These are phyloP conservation scores for Amanita fuliginea DNA, from an alignment of 768 basidiomycete species.

Conservation along the genomic window DNA sequence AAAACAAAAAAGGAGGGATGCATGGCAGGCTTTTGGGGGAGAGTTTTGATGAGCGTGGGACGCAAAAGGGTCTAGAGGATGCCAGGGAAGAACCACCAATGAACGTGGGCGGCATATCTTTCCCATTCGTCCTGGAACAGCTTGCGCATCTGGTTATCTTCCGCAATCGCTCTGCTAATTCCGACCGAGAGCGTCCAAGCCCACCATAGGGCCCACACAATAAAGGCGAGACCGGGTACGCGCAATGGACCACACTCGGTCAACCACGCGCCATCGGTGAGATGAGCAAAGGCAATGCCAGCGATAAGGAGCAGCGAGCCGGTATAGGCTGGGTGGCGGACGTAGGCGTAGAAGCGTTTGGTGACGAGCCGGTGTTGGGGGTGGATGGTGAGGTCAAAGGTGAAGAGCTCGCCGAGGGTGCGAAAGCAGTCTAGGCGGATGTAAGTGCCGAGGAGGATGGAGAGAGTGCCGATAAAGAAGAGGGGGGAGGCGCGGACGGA, in stretches of 20 bases:
- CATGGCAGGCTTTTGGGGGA: too few relatives aligned
- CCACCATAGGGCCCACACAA: slow-evolving; percentile 35
- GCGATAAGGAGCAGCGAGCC: slow-evolving; percentile 39
- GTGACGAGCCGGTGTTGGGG: slow-evolving; percentile 42
- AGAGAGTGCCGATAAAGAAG: slow-evolving; percentile 34
- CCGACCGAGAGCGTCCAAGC: slow-evolving; percentile 36
- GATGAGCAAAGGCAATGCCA: slow-evolving; percentile 33
- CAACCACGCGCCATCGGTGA: slow-evolving; percentile 36
- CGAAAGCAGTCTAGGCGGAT: slow-evolving; percentile 44
- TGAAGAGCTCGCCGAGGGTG: slow-evolving; percentile 43
- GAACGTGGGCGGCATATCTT: slow-evolving; percentile 30
- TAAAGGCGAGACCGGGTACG: slow-evolving; percentile 12
- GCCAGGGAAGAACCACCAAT: slow-evolving; percentile 40
- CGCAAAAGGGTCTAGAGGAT: slow-evolving; percentile 22
- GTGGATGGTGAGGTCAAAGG: slow-evolving; percentile 46
- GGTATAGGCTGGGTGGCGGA: slow-evolving; percentile 46
- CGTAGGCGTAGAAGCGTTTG: slow-evolving; percentile 35
- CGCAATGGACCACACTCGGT: slow-evolving; percentile 30
- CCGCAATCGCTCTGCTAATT: slow-evolving; percentile 36
- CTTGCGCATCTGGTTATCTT: slow-evolving; percentile 38
- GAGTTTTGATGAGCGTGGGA: too few relatives aligned
- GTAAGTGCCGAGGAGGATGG: slow-evolving; percentile 30
- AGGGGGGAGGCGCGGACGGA: slow-evolving; percentile 25
- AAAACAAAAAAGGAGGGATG: too few relatives aligned
- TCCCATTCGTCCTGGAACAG: slow-evolving; percentile 38